These are phyloP conservation scores for Planoprotostelium fungivorum DNA, from an alignment of 78 protist species.

Conservation along the genomic window DNA sequence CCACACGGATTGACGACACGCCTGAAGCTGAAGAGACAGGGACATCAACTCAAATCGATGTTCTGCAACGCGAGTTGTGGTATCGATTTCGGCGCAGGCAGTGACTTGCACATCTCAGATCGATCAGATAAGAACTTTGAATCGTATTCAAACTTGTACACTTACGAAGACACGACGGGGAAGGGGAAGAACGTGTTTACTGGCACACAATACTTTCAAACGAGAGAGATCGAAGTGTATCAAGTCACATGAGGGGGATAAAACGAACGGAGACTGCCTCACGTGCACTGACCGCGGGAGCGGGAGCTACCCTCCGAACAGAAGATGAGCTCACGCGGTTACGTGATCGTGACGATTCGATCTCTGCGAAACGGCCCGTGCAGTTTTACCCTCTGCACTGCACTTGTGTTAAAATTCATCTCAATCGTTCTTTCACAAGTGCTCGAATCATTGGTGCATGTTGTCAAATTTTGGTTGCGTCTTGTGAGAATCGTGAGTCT, in stretches of 20 bases:
- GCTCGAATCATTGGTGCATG: too few species aligned
- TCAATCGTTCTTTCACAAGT: too few species aligned
- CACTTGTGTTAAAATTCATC: too few species aligned
- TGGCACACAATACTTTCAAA: not conserved
- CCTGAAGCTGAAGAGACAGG: not conserved
- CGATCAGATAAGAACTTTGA: not conserved
- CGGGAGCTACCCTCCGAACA: too few species aligned
- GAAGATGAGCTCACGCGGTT: too few species aligned
- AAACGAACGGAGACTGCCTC: too few species aligned
- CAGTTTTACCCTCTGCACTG: too few species aligned
- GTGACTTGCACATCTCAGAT: not conserved
- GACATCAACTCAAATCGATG: not conserved
- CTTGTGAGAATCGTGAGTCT: too few species aligned
- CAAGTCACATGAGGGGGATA: not conserved
- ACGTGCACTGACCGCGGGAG: too few species aligned
- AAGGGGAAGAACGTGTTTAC: not conserved
- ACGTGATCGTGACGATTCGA: too few species aligned
- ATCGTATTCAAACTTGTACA: not conserved
- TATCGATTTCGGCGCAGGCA: not conserved
- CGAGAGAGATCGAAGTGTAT: not conserved
- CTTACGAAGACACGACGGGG: not conserved
- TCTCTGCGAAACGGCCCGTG: too few species aligned
- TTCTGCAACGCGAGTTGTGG: not conserved
- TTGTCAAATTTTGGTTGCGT: too few species aligned
- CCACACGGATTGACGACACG: not conserved